phyloP scores from a whole-genome alignment of 208 protist genomes.

The Acanthamoeba triangularis region DNA sequence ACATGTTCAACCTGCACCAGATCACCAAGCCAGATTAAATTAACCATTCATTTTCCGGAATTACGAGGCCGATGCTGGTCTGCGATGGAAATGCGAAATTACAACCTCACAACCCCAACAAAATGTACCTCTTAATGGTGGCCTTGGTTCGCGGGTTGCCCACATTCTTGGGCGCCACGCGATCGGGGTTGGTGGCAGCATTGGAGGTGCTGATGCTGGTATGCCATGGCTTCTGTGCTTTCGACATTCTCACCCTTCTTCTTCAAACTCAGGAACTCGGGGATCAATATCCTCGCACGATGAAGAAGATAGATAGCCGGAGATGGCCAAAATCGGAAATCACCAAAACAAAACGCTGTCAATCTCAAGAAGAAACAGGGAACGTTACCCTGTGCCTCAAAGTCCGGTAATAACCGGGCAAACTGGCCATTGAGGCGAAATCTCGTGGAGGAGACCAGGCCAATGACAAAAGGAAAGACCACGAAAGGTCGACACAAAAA shows the following conservation, averaged over 20 bases:
- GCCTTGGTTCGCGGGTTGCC: slow-evolving; percentile 65
- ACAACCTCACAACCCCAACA: neutral
- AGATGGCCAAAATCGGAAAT: neutral
- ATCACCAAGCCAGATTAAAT: no score
- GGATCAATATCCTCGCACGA: neutral
- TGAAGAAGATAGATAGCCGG: neutral
- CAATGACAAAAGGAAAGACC: neutral
- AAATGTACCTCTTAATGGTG: slow-evolving; percentile 30
- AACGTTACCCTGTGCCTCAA: neutral
- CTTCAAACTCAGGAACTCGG: no score
- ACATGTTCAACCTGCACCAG: slow-evolving; percentile 49
- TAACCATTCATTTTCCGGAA: no score
- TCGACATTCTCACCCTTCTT: slow-evolving; percentile 19
- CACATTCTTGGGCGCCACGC: slow-evolving; percentile 62
- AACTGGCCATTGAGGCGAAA: neutral
- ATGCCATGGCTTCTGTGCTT: slow-evolving; percentile 70
- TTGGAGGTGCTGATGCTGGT: slow-evolving; percentile 57
- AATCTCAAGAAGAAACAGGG: neutral
- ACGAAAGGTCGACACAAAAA: neutral
- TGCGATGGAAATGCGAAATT: no score
- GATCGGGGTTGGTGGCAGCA: slow-evolving; percentile 62
- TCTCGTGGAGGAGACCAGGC: neutral
- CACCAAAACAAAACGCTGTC: neutral
- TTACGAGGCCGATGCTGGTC: no score
- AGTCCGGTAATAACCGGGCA: neutral